These are phyloP conservation scores for Hypoxylon sp. DNA, from an alignment of 2,329 filamentous ascomycete species.

Conservation along the genomic window DNA sequence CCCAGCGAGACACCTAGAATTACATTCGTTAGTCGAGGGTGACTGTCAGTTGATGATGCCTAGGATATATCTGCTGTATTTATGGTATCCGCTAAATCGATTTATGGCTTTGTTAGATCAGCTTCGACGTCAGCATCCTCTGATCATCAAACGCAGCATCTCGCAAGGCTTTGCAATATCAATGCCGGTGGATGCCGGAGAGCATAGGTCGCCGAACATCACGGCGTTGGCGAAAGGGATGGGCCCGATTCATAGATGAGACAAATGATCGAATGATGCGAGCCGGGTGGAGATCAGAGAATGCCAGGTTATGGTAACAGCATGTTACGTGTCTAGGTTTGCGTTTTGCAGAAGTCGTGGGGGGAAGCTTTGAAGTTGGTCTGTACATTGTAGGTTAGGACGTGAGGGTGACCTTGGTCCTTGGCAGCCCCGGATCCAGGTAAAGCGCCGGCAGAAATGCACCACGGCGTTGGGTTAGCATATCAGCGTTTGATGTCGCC, in stretches of 20 bases:
- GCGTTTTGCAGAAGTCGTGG: constrained; percentile 30
- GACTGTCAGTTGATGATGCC: neutral
- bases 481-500: constrained; percentile 27
- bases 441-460: constrained; percentile 25
- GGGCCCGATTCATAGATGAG: constrained; percentile 19
- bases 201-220: constrained; percentile 5
- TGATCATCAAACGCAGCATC: constrained; percentile 17
- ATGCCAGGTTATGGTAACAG: constrained; percentile 16
- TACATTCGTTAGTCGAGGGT: neutral
- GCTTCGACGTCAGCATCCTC: neutral
- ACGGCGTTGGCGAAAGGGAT: constrained; percentile 12
- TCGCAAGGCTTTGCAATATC: constrained; percentile 11
- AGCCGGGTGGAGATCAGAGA: neutral
- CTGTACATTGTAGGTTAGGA: constrained; percentile 6
- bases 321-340: constrained; percentile 24
- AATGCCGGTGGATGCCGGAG: constrained; percentile 14
- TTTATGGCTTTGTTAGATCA: neutral
- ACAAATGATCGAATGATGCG: constrained; percentile 20
- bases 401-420: constrained; percentile 22
- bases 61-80: neutral
- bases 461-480: constrained; percentile 22
- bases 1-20: neutral
- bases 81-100: neutral
- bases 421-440: constrained; percentile 37
- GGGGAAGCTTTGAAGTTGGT: constrained; percentile 18